Percentiles rank a stretch among this genome's conserved stretches.
phyloP scores from a whole-genome alignment of 179 eudicot species.

The Camellia oleifera region DNA sequence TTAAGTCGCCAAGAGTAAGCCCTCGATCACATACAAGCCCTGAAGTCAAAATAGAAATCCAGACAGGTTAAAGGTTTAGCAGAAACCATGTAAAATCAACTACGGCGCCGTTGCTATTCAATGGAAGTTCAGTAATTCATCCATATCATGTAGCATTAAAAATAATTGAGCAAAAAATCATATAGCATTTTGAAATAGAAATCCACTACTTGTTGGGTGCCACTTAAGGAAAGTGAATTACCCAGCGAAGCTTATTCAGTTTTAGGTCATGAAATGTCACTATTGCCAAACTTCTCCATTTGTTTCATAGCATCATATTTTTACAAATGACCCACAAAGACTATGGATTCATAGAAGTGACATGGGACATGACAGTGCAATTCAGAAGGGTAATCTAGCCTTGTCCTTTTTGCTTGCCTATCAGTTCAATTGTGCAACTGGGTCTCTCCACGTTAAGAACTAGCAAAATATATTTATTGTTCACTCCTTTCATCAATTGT shows the following conservation, averaged over 20 bases:
- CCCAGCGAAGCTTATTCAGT: not conserved
- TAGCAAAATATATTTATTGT: not conserved
- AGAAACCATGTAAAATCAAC: not conserved
- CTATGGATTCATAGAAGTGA: not conserved
- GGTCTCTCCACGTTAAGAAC: not conserved
- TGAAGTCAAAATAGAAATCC: conserved; percentile 26
- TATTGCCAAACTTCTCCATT: not conserved
- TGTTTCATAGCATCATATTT: not conserved
- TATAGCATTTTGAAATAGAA: not conserved
- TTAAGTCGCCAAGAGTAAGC: conserved; percentile 85
- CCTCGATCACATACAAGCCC: conserved; percentile 88
- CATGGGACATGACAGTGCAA: not conserved
- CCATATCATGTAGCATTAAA: no score
- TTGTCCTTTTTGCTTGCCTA: not conserved
- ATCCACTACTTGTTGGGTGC: not conserved
- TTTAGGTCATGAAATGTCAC: not conserved
- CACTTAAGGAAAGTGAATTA: not conserved
- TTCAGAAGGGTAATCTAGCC: not conserved
- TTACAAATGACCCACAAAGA: not conserved
- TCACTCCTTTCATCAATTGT: not conserved
- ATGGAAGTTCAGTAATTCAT: no score
- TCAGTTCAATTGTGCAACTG: not conserved
- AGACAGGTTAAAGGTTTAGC: not conserved
- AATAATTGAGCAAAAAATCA: no score
- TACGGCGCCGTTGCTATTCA: not conserved